These are phyloP conservation scores for Amoebophrya sp. DNA, from an alignment of 169 alveolate genomes.

Conservation along the genomic window DNA sequence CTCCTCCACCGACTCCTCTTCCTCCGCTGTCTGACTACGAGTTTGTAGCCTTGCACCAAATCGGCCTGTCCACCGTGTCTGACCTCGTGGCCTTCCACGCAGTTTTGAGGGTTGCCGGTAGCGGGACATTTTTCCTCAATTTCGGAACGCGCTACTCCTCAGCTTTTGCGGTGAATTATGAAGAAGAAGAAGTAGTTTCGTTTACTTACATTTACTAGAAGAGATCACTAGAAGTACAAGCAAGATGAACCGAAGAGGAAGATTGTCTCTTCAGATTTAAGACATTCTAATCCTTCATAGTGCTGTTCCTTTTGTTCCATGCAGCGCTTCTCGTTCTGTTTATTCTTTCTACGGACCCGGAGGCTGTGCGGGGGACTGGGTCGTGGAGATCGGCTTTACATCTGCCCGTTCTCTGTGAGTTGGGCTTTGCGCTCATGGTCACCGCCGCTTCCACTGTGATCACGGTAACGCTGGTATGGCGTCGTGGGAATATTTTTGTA, in stretches of 20 bases:
- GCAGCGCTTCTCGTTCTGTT: background rate
- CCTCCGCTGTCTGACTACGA: background rate
- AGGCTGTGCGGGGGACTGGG: background rate
- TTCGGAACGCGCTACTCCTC: background rate
- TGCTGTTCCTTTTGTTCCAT: background rate
- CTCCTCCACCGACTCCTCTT: background rate
- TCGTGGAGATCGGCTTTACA: background rate
- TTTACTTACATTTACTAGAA: too few relatives aligned
- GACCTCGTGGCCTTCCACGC: background rate
- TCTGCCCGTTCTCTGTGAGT: background rate
- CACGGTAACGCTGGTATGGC: background rate
- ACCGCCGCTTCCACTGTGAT: background rate
- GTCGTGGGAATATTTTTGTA: too few relatives aligned
- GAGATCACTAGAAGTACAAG: too few relatives aligned
- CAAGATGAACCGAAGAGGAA: too few relatives aligned
- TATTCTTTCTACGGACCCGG: background rate
- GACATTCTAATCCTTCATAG: too few relatives aligned
- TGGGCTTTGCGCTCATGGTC: background rate
- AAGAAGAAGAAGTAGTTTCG: too few relatives aligned
- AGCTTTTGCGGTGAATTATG: background rate
- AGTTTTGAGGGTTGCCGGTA: background rate
- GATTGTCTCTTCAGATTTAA: too few relatives aligned
- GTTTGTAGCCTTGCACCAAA: background rate
- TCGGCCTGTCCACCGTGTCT: background rate
- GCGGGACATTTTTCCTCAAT: background rate